Evolutionary conservation across 1,284 basidiomycete species (phyloP), one percentile per base, ranked within the genome.

Genomic region (Apiotrichum siamense): DNA sequence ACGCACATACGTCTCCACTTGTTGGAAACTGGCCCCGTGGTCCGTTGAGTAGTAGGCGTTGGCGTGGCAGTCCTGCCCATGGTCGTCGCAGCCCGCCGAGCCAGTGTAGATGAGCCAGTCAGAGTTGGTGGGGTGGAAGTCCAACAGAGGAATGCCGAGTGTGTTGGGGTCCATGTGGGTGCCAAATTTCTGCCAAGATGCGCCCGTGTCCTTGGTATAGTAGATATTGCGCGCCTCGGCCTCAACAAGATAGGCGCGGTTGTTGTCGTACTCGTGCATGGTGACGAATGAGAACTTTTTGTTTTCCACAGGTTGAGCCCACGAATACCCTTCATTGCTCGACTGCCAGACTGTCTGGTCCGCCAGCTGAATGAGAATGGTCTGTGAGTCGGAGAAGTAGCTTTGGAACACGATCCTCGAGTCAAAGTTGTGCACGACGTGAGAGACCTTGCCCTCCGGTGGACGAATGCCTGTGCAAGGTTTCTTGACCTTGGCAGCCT

Each of bases 61-160:
- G 0, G 83, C 83, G 44, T 81, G 83, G 65, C 92, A 96, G 31
- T 57, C 3, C 54, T 62, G 11, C 68, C 70, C 7, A 73, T 57
- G 2, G 67, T 59, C 0, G 77, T 72, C 26, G 65, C 92, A 97
- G 44, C 82, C 83, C 29, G 73, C 74, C 50, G 85, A 81, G 2
- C 94, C 94, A 0, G 83, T 85, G 87, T 88, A 98, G 61, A 98
- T 90, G 36, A 98, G 76, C 76, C 80, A 83, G 62, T 98, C 92
- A 2, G 87, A 81, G 20, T 80, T 75, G 18, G 74, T 77, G 0
- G 92, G 88, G 61, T 97, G 92, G 82, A 97, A 97, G 54, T 85
- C 84, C 23, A 98, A 74, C 17, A 89, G 80, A 10, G 82, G 80
- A 3, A 85, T 81, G 17, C 83, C 81, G 61, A 97, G 85, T 0